A percentile compares a stretch with the other conserved stretches of the same genome.
Conservation (phyloP, 257 asterid species). For the Solanum tarapatanum region DNA sequence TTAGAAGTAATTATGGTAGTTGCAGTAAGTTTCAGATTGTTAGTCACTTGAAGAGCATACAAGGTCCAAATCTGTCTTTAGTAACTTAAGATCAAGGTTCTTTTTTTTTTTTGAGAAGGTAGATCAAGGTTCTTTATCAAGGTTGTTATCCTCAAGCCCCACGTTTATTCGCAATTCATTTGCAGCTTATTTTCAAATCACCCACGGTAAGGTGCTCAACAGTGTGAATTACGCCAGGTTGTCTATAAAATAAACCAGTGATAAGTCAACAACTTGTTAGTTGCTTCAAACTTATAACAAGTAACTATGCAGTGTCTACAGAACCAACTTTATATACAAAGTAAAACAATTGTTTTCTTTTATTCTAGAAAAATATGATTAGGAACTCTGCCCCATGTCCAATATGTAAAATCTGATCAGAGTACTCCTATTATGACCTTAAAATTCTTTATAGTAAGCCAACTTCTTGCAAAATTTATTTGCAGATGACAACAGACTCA, state of each 20-base stretch:
- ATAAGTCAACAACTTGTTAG: neutral
- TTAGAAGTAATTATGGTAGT: neutral
- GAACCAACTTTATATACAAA: neutral
- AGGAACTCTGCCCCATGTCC: neutral
- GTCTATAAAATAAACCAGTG: neutral
- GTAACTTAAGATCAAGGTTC: neutral
- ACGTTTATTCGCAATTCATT: neutral
- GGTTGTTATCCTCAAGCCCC: neutral
- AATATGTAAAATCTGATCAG: neutral
- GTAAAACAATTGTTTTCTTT: neutral
- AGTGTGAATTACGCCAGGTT: neutral
- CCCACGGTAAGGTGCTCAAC: neutral
- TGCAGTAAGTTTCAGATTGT: neutral
- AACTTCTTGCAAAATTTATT: neutral
- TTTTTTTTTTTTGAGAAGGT: no score
- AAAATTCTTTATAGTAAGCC: neutral
- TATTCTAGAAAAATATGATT: neutral
- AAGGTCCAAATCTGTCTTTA: neutral
- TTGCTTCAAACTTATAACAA: neutral
- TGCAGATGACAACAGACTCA: neutral
- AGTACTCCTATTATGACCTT: neutral
- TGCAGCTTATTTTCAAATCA: neutral
- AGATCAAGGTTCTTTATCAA: neutral
- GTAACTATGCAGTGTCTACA: neutral
- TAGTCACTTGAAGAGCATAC: neutral